Evolutionary conservation across 805 yeast species (phyloP), one percentile per base, ranked within the genome.

Genomic region (Martiniozyma abietophila): DNA sequence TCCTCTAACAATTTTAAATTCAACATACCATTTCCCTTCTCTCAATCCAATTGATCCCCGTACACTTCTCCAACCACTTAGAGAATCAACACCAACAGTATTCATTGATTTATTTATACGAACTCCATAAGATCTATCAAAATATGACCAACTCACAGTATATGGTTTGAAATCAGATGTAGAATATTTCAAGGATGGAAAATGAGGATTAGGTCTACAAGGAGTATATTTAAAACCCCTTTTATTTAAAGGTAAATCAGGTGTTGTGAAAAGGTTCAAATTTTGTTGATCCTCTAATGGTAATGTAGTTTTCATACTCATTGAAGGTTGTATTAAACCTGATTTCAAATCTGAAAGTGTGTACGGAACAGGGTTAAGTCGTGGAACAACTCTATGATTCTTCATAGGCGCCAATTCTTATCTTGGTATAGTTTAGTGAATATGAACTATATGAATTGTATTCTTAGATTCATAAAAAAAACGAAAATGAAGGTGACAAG

Each of bases 11-110:
- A 89, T 69, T 35, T 72, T 67, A 42, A 76, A 78, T 54, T 89
- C 97, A 57, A 83, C 75, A 54, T 78, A 89, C 64, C 81, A 80
- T 12, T 54, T 57, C 0, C 97, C 98, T 43, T 82, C 88, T 18
- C 80, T 63, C 8, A 89, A 64, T 2, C 83, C 76, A 2, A 80
- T 73, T 53, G 80, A 85, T 5, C 86, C 67, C 30, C 96, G 59
- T 0, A 74, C 74, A 22, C 83, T 74, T 42, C 92, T 64, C 86
- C 94, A 92, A 1, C 96, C 96, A 27, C 32, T 23, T 2, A 16
- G 20, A 33, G 64, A 67, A 4, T 59, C 57, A 1, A 84, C 71
- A 1, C 82, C 69, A 0, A 78, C 77, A 4, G 63, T 50, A 0
- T 54, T 43, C n/a, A 52, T 47, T 10, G 54, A 47, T n/a, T 61